A percentile compares a stretch with the other conserved stretches of the same genome.
Evolutionary conservation across 176 grass and related monocot species (phyloP).

Genomic region (Triticum timopheevii): DNA sequence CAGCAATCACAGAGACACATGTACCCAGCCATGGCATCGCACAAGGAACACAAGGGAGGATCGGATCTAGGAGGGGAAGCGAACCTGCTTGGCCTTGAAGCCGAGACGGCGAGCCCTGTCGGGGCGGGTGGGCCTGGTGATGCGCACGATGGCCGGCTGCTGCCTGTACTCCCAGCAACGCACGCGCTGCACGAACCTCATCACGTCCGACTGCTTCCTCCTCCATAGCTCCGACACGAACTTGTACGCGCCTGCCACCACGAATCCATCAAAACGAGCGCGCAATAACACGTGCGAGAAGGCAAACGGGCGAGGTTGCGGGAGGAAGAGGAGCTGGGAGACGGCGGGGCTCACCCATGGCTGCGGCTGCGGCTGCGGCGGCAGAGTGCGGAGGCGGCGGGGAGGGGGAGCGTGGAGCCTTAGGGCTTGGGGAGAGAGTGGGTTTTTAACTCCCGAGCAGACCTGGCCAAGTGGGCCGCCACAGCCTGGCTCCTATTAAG

Average conservation of each 20-base stretch:
- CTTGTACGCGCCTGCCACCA: constrained; percentile 71
- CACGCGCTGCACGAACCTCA: constrained; percentile 75
- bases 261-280: background rate
- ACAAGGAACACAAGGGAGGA: background rate
- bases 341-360: constrained; percentile 40
- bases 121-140: constrained; percentile 65
- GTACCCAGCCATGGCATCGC: background rate
- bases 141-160: constrained; percentile 64
- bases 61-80: constrained; percentile 16
- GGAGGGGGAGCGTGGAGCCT: background rate
- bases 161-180: constrained; percentile 80
- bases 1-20: background rate
- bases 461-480: too few relatives aligned
- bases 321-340: background rate
- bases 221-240: constrained; percentile 90
- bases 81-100: constrained; percentile 88
- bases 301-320: background rate
- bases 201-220: constrained; percentile 85
- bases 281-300: background rate
- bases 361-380: background rate
- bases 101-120: constrained; percentile 86
- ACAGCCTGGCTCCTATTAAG: too few relatives aligned
- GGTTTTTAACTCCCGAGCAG: too few relatives aligned
- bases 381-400: constrained; percentile 24
- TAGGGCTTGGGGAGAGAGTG: constrained; percentile 16